These are phyloP conservation scores for Erysiphe neolycopersici DNA, from an alignment of 2,329 filamentous ascomycete species.

Conservation along the genomic window DNA sequence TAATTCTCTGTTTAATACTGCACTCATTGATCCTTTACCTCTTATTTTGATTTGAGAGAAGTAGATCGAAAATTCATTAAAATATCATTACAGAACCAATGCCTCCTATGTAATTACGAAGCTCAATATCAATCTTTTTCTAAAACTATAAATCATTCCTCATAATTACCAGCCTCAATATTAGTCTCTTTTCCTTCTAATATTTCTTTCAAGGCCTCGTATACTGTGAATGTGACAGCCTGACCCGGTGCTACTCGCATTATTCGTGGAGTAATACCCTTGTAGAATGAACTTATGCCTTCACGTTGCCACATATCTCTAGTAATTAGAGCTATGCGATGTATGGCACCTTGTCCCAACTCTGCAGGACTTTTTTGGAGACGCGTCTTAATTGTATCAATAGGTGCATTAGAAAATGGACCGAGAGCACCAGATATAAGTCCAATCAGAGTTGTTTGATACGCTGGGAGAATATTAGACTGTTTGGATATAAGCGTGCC, in stretches of 20 bases:
- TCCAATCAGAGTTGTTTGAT: constrained; percentile 70
- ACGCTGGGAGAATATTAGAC: constrained; percentile 44
- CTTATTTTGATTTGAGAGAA: too few relatives aligned
- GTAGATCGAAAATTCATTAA: too few relatives aligned
- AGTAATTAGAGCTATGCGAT: constrained; percentile 53
- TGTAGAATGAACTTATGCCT: constrained; percentile 87
- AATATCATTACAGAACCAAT: too few relatives aligned
- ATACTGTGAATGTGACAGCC: constrained; percentile 50
- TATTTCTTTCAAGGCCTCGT: constrained; percentile 49
- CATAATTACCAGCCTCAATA: constrained; percentile 34
- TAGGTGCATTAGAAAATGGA: constrained; percentile 84
- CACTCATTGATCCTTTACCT: too few relatives aligned
- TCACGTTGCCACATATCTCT: constrained; percentile 62
- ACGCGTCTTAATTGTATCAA: constrained; percentile 96
- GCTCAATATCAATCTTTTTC: too few relatives aligned
- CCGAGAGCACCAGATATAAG: constrained; percentile 86
- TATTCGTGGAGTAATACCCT: constrained; percentile 90
- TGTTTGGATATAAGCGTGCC: constrained; percentile 3
- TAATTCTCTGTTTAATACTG: too few relatives aligned
- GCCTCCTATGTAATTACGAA: too few relatives aligned
- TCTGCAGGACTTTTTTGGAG: constrained; percentile 72
- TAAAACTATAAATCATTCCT: constrained; percentile 24
- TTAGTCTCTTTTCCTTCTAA: constrained; percentile 35
- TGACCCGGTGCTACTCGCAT: constrained; percentile 96
- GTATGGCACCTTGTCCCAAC: constrained; percentile 54